Evolutionary conservation across 139 green algal genomes (phyloP).

Genomic region (Picocystis salinarum): DNA sequence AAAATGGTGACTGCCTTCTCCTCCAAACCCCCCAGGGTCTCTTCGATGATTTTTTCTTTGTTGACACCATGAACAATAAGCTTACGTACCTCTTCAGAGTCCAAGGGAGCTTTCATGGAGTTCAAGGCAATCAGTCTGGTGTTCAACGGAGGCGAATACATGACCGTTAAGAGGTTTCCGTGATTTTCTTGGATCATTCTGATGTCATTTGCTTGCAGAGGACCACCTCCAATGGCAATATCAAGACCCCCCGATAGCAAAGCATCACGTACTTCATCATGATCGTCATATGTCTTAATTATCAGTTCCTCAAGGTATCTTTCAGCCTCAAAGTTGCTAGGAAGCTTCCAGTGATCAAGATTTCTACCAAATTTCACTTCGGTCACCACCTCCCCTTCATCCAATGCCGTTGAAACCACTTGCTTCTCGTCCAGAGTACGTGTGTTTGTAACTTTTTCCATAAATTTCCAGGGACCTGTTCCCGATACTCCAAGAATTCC

Average conservation of each 20-base stretch:
- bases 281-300: slow-evolving; percentile 1
- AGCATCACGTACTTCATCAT: slow-evolving; percentile 5
- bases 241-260: slow-evolving; percentile 4
- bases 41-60: slow-evolving; percentile 8
- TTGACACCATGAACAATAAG: slow-evolving; percentile 8
- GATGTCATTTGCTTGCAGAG: not conserved
- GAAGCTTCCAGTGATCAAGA: slow-evolving; percentile 6
- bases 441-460: not conserved
- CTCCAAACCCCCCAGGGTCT: slow-evolving; percentile 5
- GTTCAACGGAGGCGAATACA: not conserved
- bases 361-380: slow-evolving; percentile 3
- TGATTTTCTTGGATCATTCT: slow-evolving; percentile 2
- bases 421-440: no score
- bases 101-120: slow-evolving; percentile 5
- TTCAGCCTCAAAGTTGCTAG: not conserved
- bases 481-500: not conserved
- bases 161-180: slow-evolving; percentile 1
- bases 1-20: slow-evolving; percentile 6
- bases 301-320: not conserved
- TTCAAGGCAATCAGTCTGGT: slow-evolving; percentile 9
- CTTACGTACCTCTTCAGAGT: slow-evolving; percentile 4
- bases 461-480: slow-evolving; percentile 1
- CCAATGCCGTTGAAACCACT: no score
- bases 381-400: not conserved
- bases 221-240: slow-evolving; percentile 1